phyloP scores from a whole-genome alignment of 2,329 filamentous ascomycete genomes.

The Lizonia empirigonia region DNA sequence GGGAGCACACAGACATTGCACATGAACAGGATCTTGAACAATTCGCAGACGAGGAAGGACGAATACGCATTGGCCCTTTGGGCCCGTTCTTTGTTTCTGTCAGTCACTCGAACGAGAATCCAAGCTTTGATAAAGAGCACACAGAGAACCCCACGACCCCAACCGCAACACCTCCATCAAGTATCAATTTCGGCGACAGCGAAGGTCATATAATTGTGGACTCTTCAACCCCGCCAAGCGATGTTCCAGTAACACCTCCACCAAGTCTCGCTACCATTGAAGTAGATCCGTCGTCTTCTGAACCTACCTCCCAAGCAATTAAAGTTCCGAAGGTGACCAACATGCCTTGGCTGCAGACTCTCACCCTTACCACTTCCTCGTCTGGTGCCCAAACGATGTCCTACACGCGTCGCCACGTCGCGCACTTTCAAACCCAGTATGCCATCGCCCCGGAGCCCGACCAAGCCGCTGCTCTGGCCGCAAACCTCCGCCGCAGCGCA shows the following conservation, averaged over 20 bases:
- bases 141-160: neutral
- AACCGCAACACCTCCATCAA: neutral
- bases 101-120: neutral
- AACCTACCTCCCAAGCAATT: neutral
- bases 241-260: neutral
- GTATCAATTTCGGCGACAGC: neutral
- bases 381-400: neutral
- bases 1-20: neutral
- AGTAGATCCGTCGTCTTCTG: neutral
- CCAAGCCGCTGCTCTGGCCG: conserved; percentile 6
- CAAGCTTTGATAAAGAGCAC: neutral
- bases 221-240: neutral
- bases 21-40: conserved; percentile 5
- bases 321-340: conserved; percentile 21
- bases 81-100: conserved; percentile 7
- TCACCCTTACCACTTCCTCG: neutral
- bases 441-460: conserved; percentile 8
- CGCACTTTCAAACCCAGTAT: conserved; percentile 21
- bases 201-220: neutral
- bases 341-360: conserved; percentile 18
- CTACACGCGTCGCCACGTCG: neutral
- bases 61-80: neutral
- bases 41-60: conserved; percentile 10
- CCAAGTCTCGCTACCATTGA: conserved; percentile 1
- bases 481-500: conserved; percentile 27